Evolutionary conservation across 306 rosid species (phyloP), one percentile per base, ranked within the genome.

Genomic region (Vigna mungo): DNA sequence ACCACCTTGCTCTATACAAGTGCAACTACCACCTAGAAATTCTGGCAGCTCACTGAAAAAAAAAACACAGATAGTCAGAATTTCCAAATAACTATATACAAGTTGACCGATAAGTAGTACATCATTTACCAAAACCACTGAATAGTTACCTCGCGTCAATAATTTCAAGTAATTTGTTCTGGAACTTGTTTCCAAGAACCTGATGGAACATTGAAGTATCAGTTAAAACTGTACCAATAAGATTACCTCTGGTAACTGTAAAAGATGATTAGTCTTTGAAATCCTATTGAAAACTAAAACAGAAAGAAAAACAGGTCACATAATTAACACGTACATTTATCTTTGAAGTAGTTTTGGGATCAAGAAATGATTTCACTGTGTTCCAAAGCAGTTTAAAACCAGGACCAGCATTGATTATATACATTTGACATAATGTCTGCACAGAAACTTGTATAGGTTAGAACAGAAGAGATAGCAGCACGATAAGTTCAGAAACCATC

Each of bases 301-400:
- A 52, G 54, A 53, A 34, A 62, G 51, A 34, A 23, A 34, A 52
- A 51, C 5, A 65, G 53, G 27, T 65, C 36, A 76, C 55, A 37
- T 27, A 84, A 74, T 70, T 83, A 14, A 72, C 70, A 83, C 97
- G 44, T 86, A 92, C 98, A 89, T 94, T 90, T 85, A 94, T 94
- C 89, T 94, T 94, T 39, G 94, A 70, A 64, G 93, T 87, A 61
- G 98, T 90, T 89, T 76, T 87, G 68, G 98, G 96, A 82, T 94
- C 98, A 69, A 94, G 84, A 84, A 94, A 92, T 48, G 96, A 39
- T 82, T 85, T 94, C 80, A 94, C 87, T 23, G 98, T 89, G 83
- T 77, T 86, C 98, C 98, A 94, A 54, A 94, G 90, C 25, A 94
- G 79, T 90, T 91, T 92, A 83, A 94, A 94, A 83, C 96, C 96